phyloP scores from a whole-genome alignment of 164 flowering plant species.

The Vitis rotundifolia region DNA sequence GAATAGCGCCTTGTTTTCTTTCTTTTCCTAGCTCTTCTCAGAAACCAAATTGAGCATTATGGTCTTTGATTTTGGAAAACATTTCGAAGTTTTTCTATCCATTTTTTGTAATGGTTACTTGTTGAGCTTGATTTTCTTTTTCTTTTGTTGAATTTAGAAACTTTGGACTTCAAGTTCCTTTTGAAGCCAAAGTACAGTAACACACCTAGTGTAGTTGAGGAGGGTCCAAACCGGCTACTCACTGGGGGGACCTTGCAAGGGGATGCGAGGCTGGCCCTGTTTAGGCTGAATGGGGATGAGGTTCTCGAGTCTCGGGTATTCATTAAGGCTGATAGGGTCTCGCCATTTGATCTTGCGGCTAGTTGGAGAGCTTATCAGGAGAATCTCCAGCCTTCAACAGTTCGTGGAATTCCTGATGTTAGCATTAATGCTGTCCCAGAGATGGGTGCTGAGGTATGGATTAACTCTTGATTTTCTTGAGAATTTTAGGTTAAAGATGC shows the following conservation, averaged over 20 bases:
- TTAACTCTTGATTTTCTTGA: background rate
- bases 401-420: slow-evolving; percentile 94
- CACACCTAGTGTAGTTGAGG: slow-evolving; percentile 74
- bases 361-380: slow-evolving; percentile 97
- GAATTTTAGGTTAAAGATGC: background rate
- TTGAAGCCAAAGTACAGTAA: slow-evolving; percentile 74
- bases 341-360: slow-evolving; percentile 97
- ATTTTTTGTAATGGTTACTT: no score
- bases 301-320: slow-evolving; percentile 74
- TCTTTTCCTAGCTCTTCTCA: background rate
- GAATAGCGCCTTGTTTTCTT: background rate
- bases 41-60: no score
- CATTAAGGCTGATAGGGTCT: slow-evolving; percentile 81
- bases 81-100: no score
- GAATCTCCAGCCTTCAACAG: slow-evolving; percentile 87
- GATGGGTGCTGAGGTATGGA: slow-evolving; percentile 53
- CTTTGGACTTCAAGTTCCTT: slow-evolving; percentile 91
- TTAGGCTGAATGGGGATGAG: slow-evolving; percentile 53
- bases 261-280: slow-evolving; percentile 68
- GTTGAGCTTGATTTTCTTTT: background rate
- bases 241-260: slow-evolving; percentile 78
- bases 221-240: slow-evolving; percentile 72
- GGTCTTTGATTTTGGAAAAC: no score
- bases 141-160: slow-evolving; percentile 43
- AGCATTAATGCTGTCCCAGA: slow-evolving; percentile 68